phyloP scores from a whole-genome alignment of 345 rosid genomes.

The Melastoma malabathricum region DNA sequence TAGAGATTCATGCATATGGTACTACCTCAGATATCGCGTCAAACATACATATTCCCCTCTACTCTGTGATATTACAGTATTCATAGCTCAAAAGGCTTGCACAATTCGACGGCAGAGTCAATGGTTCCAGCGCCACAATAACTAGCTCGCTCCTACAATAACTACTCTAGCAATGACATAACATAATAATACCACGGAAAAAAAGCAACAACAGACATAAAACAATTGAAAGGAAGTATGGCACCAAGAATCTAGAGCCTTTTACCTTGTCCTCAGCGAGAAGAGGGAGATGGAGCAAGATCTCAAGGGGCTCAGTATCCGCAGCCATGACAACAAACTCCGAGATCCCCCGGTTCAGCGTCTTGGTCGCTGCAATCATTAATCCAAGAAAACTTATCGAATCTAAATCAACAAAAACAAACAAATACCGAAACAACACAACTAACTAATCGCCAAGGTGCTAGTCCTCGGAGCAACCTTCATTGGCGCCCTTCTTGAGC shows the following conservation, averaged over 20 bases:
- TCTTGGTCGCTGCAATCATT: constrained; percentile 68
- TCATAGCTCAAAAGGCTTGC: no score
- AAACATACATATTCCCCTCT: no score
- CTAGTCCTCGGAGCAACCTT: constrained; percentile 26
- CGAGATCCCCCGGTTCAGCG: constrained; percentile 80
- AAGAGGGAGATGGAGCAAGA: constrained; percentile 82
- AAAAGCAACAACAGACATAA: constrained; percentile 54
- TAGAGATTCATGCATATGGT: neutral
- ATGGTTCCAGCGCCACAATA: no score
- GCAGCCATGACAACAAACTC: constrained; percentile 88
- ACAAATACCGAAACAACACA: neutral
- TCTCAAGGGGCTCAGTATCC: constrained; percentile 90
- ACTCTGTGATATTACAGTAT: no score
- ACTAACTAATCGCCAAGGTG: neutral
- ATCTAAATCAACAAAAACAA: neutral
- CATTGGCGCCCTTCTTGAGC: constrained; percentile 97
- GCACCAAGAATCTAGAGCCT: neutral
- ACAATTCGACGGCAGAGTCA: no score
- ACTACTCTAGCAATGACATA: neutral
- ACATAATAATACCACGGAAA: constrained; percentile 11
- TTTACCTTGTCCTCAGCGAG: constrained; percentile 96
- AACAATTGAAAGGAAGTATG: constrained; percentile 20
- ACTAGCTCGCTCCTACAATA: no score
- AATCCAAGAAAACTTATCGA: neutral
- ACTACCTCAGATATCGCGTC: no score